Evolutionary conservation across 148 eudicot species (phyloP).

Genomic region (Selenicereus undatus): DNA sequence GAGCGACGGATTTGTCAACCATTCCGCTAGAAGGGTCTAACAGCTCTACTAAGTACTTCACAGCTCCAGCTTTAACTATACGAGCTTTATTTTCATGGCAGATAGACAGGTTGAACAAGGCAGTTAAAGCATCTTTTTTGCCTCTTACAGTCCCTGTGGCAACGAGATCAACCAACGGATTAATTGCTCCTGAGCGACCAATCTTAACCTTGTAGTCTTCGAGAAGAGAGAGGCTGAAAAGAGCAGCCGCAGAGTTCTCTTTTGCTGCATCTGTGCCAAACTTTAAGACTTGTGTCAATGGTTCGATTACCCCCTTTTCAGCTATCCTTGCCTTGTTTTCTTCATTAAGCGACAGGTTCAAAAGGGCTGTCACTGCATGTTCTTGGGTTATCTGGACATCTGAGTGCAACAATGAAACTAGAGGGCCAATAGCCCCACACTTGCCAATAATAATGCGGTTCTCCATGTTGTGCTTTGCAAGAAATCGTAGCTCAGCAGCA

Average conservation of each 20-base stretch:
- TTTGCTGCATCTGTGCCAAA: conserved; percentile 65
- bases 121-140: conserved; percentile 95
- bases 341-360: conserved; percentile 78
- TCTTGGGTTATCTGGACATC: conserved; percentile 63
- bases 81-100: conserved; percentile 93
- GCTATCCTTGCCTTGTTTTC: conserved; percentile 67
- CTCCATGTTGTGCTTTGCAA: conserved; percentile 68
- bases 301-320: conserved; percentile 62
- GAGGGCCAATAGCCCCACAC: conserved; percentile 65
- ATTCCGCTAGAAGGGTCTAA: conserved; percentile 64
- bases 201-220: conserved; percentile 82
- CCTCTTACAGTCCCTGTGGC: conserved; percentile 79
- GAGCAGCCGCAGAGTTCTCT: conserved; percentile 90
- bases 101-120: conserved; percentile 83
- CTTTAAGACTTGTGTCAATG: conserved; percentile 69
- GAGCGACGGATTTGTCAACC: conserved; percentile 88
- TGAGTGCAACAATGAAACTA: conserved; percentile 59
- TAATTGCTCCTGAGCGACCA: conserved; percentile 79
- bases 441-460: conserved; percentile 65
- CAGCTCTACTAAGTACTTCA: conserved; percentile 64
- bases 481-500: conserved; percentile 62
- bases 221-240: conserved; percentile 73
- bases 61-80: conserved; percentile 89
- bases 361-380: conserved; percentile 85
- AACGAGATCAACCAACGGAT: conserved; percentile 74